These are phyloP conservation scores for Sclerotiophoma versabilis DNA, from an alignment of 2,329 filamentous ascomycete genomes.

Conservation along the genomic window DNA sequence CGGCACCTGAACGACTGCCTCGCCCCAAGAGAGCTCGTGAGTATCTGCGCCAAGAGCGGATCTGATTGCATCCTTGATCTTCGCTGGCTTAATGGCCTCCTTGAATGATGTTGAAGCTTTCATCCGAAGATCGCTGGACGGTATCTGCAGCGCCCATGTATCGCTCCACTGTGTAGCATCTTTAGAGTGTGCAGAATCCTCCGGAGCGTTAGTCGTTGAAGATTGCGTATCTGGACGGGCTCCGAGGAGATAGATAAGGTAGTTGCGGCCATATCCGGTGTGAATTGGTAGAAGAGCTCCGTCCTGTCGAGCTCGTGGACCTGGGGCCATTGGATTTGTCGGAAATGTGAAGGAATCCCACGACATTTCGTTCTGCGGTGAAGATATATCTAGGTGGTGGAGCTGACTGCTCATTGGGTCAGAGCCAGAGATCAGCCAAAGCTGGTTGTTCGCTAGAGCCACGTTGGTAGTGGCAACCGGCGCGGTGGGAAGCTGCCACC, in stretches of 20 bases:
- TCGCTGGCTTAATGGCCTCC: conserved; percentile 51
- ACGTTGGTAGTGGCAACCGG: conserved; percentile 44
- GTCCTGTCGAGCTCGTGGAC: conserved; percentile 49
- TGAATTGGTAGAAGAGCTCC: conserved; percentile 51
- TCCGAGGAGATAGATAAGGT: conserved; percentile 54
- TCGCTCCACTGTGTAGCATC: conserved; percentile 48
- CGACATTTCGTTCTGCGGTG: conserved; percentile 26
- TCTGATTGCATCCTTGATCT: conserved; percentile 54
- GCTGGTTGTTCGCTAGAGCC: conserved; percentile 45
- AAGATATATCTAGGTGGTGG: conserved; percentile 35
- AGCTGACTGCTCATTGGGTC: conserved; percentile 42
- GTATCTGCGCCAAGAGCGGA: conserved; percentile 51
- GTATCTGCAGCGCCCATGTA: conserved; percentile 55
- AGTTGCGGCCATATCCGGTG: conserved; percentile 55
- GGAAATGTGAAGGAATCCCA: conserved; percentile 54
- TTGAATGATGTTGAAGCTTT: conserved; percentile 32
- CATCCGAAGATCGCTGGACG: conserved; percentile 43
- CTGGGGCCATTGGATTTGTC: conserved; percentile 53
- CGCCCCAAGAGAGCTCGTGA: conserved; percentile 52
- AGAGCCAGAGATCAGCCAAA: conserved; percentile 51
- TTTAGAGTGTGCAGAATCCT: conserved; percentile 19
- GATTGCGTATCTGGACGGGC: conserved; percentile 19
- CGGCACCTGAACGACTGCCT: conserved; percentile 51
- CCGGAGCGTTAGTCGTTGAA: not conserved
- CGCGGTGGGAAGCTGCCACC: conserved; percentile 36